Conservation (phyloP, 1,284 basidiomycete genomes). For the Apiotrichum veenhuisii region DNA sequence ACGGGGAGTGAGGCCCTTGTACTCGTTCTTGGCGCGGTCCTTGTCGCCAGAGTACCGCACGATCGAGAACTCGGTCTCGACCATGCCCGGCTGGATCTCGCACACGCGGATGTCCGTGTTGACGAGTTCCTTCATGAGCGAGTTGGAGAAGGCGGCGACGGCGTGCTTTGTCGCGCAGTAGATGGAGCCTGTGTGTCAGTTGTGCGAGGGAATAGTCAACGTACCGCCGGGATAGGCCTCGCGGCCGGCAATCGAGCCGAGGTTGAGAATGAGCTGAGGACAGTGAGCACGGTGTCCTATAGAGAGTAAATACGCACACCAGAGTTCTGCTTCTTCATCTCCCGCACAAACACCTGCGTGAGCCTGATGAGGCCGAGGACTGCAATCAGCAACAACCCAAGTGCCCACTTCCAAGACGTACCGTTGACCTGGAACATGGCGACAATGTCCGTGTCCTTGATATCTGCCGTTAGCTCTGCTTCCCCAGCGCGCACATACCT, state of each 20-base stretch:
- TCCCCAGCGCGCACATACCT: conserved; percentile 3
- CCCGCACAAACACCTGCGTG: conserved; percentile 48
- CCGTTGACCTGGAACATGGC: conserved; percentile 81
- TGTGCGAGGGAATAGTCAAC: conserved; percentile 38
- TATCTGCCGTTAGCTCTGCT: not conserved
- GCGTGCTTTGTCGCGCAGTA: conserved; percentile 57
- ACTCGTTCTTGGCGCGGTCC: conserved; percentile 72
- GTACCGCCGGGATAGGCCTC: conserved; percentile 79
- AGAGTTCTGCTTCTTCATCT: conserved; percentile 75
- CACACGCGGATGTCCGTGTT: conserved; percentile 82
- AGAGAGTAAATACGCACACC: conserved; percentile 51
- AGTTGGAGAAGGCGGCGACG: conserved; percentile 76
- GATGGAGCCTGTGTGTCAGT: conserved; percentile 48
- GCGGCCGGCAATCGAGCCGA: conserved; percentile 81
- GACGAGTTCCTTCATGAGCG: conserved; percentile 74
- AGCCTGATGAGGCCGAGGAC: conserved; percentile 8
- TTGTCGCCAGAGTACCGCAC: conserved; percentile 77
- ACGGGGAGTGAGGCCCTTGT: conserved; percentile 74
- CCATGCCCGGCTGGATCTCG: conserved; percentile 73
- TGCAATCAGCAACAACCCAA: conserved; percentile 9
- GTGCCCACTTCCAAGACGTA: conserved; percentile 32
- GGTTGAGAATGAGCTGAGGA: conserved; percentile 72
- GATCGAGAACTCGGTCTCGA: conserved; percentile 61
- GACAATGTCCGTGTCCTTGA: conserved; percentile 60
- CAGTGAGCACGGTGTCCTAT: not conserved